Evolutionary conservation across 148 eudicot genomes (phyloP).

Genomic region (Arbutus unedo): DNA sequence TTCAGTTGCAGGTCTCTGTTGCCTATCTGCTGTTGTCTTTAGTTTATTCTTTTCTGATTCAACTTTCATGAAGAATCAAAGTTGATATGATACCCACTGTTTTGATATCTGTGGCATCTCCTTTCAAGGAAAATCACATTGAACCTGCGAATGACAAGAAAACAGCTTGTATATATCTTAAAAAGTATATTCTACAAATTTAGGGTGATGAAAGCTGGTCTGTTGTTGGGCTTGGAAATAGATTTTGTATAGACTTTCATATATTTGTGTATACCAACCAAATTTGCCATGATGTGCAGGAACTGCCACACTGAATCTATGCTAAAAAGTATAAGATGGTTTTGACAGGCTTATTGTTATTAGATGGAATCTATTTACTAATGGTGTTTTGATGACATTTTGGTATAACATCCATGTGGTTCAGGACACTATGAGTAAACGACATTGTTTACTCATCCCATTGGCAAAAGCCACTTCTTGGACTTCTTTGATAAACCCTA

Average conservation of each 20-base stretch:
- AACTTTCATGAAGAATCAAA: conserved; percentile 4
- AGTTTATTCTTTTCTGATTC: background rate
- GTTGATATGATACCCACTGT: background rate
- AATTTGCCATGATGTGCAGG: background rate
- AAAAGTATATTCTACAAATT: background rate
- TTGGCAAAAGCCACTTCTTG: background rate
- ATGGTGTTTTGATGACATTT: background rate
- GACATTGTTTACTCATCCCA: background rate
- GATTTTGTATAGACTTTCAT: background rate
- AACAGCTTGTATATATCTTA: background rate
- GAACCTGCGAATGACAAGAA: background rate
- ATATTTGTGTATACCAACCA: background rate
- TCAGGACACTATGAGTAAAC: background rate
- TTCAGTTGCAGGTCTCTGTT: conserved; percentile 13
- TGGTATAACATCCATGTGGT: background rate
- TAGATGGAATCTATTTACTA: background rate
- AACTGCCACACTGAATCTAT: background rate
- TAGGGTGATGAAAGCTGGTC: no score
- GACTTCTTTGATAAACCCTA: background rate
- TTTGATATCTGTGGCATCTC: background rate
- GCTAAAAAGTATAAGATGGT: background rate
- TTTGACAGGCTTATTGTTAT: background rate
- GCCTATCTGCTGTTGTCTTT: background rate
- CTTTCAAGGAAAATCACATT: conserved; percentile 2
- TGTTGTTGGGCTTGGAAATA: background rate